Evolutionary conservation across 768 basidiomycete genomes (phyloP).

Genomic region (Butyriboletus loyo): DNA sequence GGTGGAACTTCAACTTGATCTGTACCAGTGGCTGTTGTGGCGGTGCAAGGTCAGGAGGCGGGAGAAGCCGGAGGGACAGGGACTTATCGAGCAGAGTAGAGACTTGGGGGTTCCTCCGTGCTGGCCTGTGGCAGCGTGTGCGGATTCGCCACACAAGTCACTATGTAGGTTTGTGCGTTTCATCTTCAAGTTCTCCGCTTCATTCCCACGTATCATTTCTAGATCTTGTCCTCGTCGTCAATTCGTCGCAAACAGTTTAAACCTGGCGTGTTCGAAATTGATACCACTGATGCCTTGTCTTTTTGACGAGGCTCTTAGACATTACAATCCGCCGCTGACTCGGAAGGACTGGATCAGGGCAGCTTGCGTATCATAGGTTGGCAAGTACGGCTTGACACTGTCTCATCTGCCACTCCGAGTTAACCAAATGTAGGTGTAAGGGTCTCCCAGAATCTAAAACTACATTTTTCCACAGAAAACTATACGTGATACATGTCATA

Average conservation of each 20-base stretch:
- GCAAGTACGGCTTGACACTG: slow-evolving; percentile 7
- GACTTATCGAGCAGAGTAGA: no score
- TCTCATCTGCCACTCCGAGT: background rate
- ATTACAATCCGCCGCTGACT: slow-evolving; percentile 18
- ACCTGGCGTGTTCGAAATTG: slow-evolving; percentile 13
- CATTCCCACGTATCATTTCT: background rate
- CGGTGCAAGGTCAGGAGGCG: no score
- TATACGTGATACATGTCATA: no score
- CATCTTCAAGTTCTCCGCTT: background rate
- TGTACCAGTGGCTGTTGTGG: no score
- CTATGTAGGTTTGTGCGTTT: slow-evolving; percentile 37
- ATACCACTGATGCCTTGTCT: slow-evolving; percentile 17
- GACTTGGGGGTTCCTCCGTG: no score
- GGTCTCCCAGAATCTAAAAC: no score
- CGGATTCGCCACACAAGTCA: slow-evolving; percentile 20
- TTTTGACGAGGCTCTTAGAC: slow-evolving; percentile 6
- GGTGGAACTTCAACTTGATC: no score
- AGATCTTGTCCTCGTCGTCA: no score
- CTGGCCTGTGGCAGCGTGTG: no score
- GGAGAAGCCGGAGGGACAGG: no score
- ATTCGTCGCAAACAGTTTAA: slow-evolving; percentile 19
- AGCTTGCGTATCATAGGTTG: slow-evolving; percentile 18
- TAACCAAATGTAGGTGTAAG: slow-evolving; percentile 12
- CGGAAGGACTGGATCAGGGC: slow-evolving; percentile 17
- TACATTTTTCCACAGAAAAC: no score